phyloP scores from a whole-genome alignment of 116 monocot genomes.

The Cymodocea nodosa region DNA sequence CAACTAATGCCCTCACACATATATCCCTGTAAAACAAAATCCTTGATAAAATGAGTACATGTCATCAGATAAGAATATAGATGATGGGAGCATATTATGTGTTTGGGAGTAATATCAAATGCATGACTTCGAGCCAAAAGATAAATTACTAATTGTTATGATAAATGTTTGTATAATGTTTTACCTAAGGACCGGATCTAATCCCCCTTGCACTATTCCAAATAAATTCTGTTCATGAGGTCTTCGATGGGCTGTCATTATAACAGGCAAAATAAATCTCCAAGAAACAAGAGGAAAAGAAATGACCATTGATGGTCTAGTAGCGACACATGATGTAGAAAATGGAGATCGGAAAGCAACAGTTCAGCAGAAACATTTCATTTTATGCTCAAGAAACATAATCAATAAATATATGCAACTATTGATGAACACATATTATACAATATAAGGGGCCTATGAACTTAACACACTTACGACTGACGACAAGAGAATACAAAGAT shows the following conservation, averaged over 20 bases:
- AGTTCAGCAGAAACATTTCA: no score
- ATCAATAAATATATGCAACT: no score
- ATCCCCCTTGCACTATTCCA: constrained; percentile 97
- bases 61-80: not conserved
- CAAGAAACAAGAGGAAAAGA: not conserved
- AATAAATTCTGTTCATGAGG: constrained; percentile 85
- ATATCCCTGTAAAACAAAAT: constrained; percentile 58
- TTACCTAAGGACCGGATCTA: constrained; percentile 93
- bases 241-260: constrained; percentile 80
- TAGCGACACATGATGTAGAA: not conserved
- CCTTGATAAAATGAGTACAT: constrained; percentile 3
- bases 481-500: no score
- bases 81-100: not conserved
- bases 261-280: not conserved
- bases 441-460: no score
- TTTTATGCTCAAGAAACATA: no score
- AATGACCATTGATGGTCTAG: not conserved
- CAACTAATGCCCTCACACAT: constrained; percentile 86
- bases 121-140: not conserved
- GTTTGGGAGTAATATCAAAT: not conserved
- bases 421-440: no score
- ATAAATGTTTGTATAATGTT: not conserved
- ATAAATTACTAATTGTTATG: not conserved
- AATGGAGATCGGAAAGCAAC: not conserved
- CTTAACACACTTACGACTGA: no score